A percentile compares a stretch with the other conserved stretches of the same genome.
Evolutionary conservation across 495 filamentous ascomycete genomes (phyloP).

Genomic region (Podospora pseudocomata): DNA sequence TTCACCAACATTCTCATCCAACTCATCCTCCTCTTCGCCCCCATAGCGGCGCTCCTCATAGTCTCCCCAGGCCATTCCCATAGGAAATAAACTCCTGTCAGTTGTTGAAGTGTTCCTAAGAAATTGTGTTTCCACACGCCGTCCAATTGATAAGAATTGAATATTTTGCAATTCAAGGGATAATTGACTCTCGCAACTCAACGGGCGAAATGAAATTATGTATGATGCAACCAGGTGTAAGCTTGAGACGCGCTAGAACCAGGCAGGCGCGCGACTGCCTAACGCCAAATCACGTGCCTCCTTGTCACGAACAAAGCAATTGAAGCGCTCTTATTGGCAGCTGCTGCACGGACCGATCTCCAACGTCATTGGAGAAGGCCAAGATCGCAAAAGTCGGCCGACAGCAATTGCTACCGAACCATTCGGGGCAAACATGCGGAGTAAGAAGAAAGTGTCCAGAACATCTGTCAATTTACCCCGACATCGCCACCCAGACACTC

Average conservation of each 20-base stretch:
- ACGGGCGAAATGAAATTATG: background rate
- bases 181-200: background rate
- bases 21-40: slow-evolving; percentile 63
- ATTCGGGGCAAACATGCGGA: slow-evolving; percentile 1
- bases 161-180: background rate
- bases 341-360: background rate
- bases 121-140: background rate
- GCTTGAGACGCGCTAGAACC: slow-evolving; percentile 10
- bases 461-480: slow-evolving; percentile 8
- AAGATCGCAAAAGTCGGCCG: slow-evolving; percentile 12
- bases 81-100: background rate
- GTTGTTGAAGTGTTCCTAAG: background rate
- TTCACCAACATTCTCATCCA: slow-evolving; percentile 52
- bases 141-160: background rate
- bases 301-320: slow-evolving; percentile 3
- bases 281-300: slow-evolving; percentile 18
- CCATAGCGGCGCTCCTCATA: slow-evolving; percentile 44
- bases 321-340: slow-evolving; percentile 12
- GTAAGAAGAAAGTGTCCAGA: background rate
- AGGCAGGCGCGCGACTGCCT: background rate
- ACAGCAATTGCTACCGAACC: slow-evolving; percentile 8
- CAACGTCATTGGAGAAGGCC: slow-evolving; percentile 15
- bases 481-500: slow-evolving; percentile 1
- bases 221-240: background rate
- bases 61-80: slow-evolving; percentile 41